Evolutionary conservation across 2,329 filamentous ascomycete genomes (phyloP).

Genomic region (Pyricularia sp.): DNA sequence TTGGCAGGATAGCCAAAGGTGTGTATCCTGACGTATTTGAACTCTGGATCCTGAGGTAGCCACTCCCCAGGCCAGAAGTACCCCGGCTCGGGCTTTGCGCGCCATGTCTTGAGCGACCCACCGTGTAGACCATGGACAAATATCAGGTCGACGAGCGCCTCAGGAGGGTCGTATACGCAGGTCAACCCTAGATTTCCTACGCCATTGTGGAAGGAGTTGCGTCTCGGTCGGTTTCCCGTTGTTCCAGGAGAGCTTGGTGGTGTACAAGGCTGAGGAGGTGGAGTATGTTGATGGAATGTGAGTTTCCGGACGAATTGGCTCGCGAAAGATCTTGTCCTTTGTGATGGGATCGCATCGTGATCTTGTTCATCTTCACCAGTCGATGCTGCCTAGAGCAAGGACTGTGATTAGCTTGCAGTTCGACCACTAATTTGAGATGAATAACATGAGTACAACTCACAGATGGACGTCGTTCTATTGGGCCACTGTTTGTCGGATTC

Average conservation of each 20-base stretch:
- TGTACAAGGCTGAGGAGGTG: not conserved
- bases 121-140: slow-evolving; percentile 29
- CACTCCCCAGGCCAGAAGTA: slow-evolving; percentile 24
- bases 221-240: not conserved
- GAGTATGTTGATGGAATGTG: not conserved
- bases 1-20: slow-evolving; percentile 23
- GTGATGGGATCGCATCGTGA: not conserved
- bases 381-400: not conserved
- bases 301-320: not conserved
- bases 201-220: not conserved
- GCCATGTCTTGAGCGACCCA: slow-evolving; percentile 22
- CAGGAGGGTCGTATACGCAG: slow-evolving; percentile 1
- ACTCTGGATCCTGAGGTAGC: slow-evolving; percentile 18
- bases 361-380: not conserved
- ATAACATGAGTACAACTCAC: not conserved
- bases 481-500: not conserved
- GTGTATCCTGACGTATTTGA: slow-evolving; percentile 18
- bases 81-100: slow-evolving; percentile 11
- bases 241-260: not conserved
- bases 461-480: not conserved
- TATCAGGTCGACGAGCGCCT: slow-evolving; percentile 15
- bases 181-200: not conserved
- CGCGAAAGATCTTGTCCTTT: not conserved
- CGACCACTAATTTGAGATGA: not conserved
- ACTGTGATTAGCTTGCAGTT: not conserved